Evolutionary conservation across 2,329 filamentous ascomycete species (phyloP).

Genomic region (Cladophialophora exuberans): DNA sequence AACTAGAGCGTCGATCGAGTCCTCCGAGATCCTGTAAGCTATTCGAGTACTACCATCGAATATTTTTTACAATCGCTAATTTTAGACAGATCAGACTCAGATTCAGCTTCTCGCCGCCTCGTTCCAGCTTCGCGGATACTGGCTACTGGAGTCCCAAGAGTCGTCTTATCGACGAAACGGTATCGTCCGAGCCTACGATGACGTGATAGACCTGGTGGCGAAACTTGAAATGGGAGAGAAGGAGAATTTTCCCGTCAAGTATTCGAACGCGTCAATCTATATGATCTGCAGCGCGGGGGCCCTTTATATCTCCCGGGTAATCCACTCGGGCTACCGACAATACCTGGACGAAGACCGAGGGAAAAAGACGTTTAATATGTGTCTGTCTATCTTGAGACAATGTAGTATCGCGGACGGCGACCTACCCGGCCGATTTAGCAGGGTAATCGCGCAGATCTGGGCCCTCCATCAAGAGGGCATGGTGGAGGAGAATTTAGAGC

Average conservation of each 20-base stretch:
- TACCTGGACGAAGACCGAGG: slow-evolving; percentile 28
- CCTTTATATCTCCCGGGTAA: not conserved
- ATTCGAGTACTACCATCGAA: no score
- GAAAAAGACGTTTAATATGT: slow-evolving; percentile 24
- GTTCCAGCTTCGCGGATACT: not conserved
- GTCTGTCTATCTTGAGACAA: slow-evolving; percentile 20
- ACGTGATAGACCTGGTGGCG: not conserved
- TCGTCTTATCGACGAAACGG: not conserved
- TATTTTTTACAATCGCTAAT: not conserved
- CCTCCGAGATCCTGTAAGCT: not conserved
- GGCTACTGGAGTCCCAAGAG: not conserved
- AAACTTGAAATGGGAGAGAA: not conserved
- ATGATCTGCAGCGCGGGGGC: not conserved
- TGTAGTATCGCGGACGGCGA: slow-evolving; percentile 31
- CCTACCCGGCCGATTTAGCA: slow-evolving; percentile 27
- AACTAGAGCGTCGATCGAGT: not conserved
- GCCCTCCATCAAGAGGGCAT: slow-evolving; percentile 16
- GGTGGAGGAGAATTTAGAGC: not conserved
- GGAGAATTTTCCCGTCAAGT: not conserved
- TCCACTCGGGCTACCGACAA: slow-evolving; percentile 9
- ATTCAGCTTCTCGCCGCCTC: not conserved
- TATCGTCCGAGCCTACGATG: not conserved
- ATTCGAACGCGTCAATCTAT: not conserved
- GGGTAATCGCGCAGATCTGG: slow-evolving; percentile 31
- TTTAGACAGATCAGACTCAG: not conserved